Evolutionary conservation across 2,329 filamentous ascomycete species (phyloP).

Genomic region (Ceratocystis colombiana): DNA sequence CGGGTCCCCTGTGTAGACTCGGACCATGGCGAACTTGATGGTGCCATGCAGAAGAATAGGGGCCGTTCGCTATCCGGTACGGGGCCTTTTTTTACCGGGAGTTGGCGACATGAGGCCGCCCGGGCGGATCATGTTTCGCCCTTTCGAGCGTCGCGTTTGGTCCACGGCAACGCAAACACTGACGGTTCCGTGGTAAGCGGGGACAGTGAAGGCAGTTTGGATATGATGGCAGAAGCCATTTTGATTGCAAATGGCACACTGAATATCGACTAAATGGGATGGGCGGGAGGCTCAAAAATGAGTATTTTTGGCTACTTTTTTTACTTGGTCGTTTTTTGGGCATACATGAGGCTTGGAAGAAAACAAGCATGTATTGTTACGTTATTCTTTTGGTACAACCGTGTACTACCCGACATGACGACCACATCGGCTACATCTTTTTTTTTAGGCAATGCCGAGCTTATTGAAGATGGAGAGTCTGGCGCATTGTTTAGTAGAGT

Average conservation of each 20-base stretch:
- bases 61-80: constrained; percentile 21
- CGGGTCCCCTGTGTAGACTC: constrained; percentile 15
- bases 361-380: constrained; percentile 13
- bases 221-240: constrained; percentile 19
- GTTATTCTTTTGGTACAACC: constrained; percentile 8
- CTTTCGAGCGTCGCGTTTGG: constrained; percentile 23
- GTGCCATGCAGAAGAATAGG: constrained; percentile 7
- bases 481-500: constrained; percentile 9
- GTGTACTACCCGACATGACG: not conserved
- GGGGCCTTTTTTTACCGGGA: constrained; percentile 23
- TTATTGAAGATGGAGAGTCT: not conserved
- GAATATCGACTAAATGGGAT: constrained; percentile 7
- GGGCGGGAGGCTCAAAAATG: not conserved
- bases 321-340: not conserved
- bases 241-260: constrained; percentile 18
- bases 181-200: constrained; percentile 7
- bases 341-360: constrained; percentile 2
- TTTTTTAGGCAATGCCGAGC: not conserved
- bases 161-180: constrained; percentile 12
- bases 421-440: not conserved
- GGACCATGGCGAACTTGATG: not conserved
- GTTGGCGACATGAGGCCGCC: constrained; percentile 24
- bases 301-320: not conserved
- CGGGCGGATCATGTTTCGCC: constrained; percentile 20
- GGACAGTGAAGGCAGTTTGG: constrained; percentile 20